Base-by-base conservation (phyloP, 176 grass and related monocot genomes). In the Musa troglodytarum region DNA sequence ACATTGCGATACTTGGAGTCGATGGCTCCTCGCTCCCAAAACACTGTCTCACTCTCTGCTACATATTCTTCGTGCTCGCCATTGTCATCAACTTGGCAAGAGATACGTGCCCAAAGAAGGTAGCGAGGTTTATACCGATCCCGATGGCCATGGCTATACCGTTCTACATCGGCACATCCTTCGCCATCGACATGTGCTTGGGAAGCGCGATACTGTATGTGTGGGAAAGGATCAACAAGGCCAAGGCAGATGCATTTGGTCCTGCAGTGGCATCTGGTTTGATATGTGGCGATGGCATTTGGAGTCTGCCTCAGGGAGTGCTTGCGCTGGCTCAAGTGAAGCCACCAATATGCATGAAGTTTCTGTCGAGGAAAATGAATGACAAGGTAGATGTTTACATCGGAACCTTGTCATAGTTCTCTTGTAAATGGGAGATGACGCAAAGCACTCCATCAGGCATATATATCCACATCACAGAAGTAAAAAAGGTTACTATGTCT, bases 141-240 rank as follows among this genome's bases (percentile, higher is more conserved):
- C 90, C 93, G 1, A 97, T 97, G 93, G 93, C 87, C 8, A 97
- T 97, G 93, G 93, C 93, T 0, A 92, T 97, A 65, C 93, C 93
- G 25, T 97, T 97, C 65, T 97, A 88, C 87, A 82, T 97, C 0
- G 93, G 93, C 5, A 81, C 89, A 3, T 90, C 92, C 78, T 97
- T 97, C n/a, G 90, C 90, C n/a, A 92, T 97, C 12, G 93, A 97
- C 54, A 97, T 97, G 93, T 88, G 80, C 65, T 52, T 92, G 1
- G 93, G 93, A 65, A 71, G 85, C 63, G 9, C 75, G 43, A 85
- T 92, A 76, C 78, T 97, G 69, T 97, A 88, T 52, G 73, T 92
- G 21, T 97, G 93, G n/a, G 74, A 82, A 79, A 86, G 8, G 83
- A 12, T 90, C 53, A 83, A 97, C 75, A 92, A 88, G 77, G 79